Evolutionary conservation across 441 rosid species (phyloP).

Genomic region (Rhodomyrtus psidioides): DNA sequence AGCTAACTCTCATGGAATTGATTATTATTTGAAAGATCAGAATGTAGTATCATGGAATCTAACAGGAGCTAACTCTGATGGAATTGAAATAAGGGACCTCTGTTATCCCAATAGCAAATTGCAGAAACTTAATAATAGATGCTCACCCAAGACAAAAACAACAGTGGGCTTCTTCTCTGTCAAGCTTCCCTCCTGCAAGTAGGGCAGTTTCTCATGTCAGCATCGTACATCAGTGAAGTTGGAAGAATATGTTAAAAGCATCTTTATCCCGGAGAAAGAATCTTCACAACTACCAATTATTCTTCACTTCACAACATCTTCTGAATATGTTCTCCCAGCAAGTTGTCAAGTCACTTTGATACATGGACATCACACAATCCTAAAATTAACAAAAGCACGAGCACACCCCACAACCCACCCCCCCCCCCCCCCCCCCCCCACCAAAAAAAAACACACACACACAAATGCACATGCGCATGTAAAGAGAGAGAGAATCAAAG

Average conservation of each 20-base stretch:
- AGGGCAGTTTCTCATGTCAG: not conserved
- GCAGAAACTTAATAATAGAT: no score
- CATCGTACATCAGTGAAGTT: not conserved
- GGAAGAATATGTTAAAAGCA: not conserved
- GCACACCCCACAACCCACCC: not conserved
- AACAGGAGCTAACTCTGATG: no score
- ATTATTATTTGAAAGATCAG: no score
- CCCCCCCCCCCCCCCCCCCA: no score
- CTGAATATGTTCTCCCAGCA: not conserved
- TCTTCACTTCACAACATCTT: not conserved
- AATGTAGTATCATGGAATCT: no score
- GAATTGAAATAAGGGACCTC: no score
- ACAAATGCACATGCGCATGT: accelerated
- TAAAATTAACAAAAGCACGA: not conserved
- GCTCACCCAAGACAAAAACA: no score
- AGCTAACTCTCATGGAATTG: no score
- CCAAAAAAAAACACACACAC: not conserved
- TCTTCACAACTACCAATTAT: not conserved
- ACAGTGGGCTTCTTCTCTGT: no score
- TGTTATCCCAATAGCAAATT: no score
- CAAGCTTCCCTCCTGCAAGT: no score
- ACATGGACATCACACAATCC: not conserved
- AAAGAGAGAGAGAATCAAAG: not conserved
- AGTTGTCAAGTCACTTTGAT: not conserved
- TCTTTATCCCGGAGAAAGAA: not conserved